Evolutionary conservation across 2,329 filamentous ascomycete genomes (phyloP), one percentile per base, ranked within the genome.

Genomic region (Colletotrichum gigasporum): DNA sequence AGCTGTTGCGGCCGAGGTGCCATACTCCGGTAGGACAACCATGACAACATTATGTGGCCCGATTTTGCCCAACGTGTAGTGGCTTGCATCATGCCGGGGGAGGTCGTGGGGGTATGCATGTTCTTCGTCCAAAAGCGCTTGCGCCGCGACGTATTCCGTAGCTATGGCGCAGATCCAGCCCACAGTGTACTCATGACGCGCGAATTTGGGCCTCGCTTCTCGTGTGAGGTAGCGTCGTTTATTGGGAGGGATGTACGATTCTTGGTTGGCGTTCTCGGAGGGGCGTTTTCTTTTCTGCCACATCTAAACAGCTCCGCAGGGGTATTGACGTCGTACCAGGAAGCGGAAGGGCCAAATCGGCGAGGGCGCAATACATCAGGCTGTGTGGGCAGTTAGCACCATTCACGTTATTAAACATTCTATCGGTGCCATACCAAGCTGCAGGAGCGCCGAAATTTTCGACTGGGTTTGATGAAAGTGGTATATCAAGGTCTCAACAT

Each of bases 31-130:
- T 5, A 72, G 12, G 0, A 65, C 50, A 3, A 70, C 67, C 26
- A 71, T 68, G 4, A 70, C 69, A 14, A 71, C 24, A 20, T 72
- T 68, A 8, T 71, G 70, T 2, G 30, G 16, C 4, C 65, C 61
- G 6, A 72, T 54, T 1, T 7, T 52, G 3, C 71, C 71, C 2
- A 71, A 50, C 0, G 41, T 54, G 30, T 71, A 71, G 22, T 39
- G 28, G 20, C 69, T 69, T 8, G 42, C 48, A 10, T 72, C 69
- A 2, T 63, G 35, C 18, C 5, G 16, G 14, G 50, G 32, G 5
- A 51, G 52, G 2, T 55, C 2, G 9, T 35, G 12, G 6, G 10
- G 26, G 2, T n/a, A 16, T 2, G n/a, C 22, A 41, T 34, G 28
- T 14, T 32, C 22, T 11, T 62, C 41, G 63, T 54, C 52, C 14